Base-by-base conservation (phyloP, 768 basidiomycete genomes). In the Tubosaeta sp. region DNA sequence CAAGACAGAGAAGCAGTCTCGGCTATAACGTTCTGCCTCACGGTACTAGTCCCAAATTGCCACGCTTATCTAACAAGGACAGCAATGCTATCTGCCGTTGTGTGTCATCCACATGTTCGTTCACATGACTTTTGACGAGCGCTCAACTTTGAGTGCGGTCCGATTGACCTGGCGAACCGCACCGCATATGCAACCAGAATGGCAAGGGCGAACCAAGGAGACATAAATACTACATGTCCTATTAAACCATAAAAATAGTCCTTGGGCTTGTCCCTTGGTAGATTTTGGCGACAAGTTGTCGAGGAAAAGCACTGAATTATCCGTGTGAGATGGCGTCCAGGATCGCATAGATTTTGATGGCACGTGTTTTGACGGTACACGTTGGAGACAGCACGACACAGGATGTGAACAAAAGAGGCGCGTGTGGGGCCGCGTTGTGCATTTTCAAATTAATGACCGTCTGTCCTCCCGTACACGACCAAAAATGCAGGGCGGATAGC, bases 401-500 rank as follows among this genome's bases (percentile, higher is more conserved):
- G 16, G 14, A 34, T n/a, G 14, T 7, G n/a, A n/a, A 27, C 25
- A 27, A 27, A 27, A 27, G 25, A 8, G 25, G 25, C 25, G 25
- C 25, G 25, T 27, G 25, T 27, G 25, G 25, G 25, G 31, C 36
- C 35, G n/a, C 32, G 32, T 34, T 18, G 12, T 39, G 38, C 18
- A 8, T 19, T 16, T 8, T 18, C 29, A n/a, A 5, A 6, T 44
- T 30, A 40, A n/a, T 10, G 29, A 3, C 24, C 13, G 7, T 4
- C 1, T 29, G 24, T 34, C 27, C 10, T 48, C 16, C 56, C 53
- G 42, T 66, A 66, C 49, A 64, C 19, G 30, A 65, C 41, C 2
- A 65, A 57, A 13, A 66, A 66, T 14, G 64, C 63, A 1, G 59
- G 19, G 1, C 59, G 62, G 25, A 67, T 56, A 7, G 65, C 64